Evolutionary conservation across 495 filamentous ascomycete genomes (phyloP).

Genomic region (Collariella sp.): DNA sequence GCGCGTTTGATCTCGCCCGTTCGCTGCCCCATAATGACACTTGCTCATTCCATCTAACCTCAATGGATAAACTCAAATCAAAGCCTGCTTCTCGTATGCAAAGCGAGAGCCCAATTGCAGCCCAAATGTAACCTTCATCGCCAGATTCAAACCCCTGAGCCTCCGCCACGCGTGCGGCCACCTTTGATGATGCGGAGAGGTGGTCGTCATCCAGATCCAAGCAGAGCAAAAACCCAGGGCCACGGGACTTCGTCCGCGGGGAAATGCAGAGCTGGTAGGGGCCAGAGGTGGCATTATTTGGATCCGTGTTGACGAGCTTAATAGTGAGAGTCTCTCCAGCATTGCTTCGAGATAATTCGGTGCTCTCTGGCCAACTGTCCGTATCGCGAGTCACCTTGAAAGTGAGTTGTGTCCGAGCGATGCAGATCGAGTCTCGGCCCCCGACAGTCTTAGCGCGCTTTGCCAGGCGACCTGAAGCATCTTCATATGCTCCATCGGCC

Average conservation of each 20-base stretch:
- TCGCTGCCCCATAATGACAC: constrained; percentile 10
- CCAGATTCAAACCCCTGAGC: constrained; percentile 5
- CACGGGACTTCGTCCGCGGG: constrained; percentile 9
- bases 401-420: constrained; percentile 18
- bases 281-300: background rate
- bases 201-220: background rate
- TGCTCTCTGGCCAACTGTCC: background rate
- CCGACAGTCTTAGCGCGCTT: constrained; percentile 18
- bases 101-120: constrained; percentile 9
- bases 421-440: constrained; percentile 12
- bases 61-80: constrained; percentile 11
- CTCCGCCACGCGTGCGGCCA: constrained; percentile 11
- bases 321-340: constrained; percentile 7
- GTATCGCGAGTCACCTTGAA: background rate
- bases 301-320: background rate
- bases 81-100: constrained; percentile 13
- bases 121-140: constrained; percentile 21
- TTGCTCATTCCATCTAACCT: constrained; percentile 23
- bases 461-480: background rate
- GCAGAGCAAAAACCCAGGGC: constrained; percentile 4
- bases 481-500: background rate
- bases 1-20: constrained; percentile 1
- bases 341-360: constrained; percentile 1
- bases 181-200: background rate
- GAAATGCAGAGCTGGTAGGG: constrained; percentile 10